Conservation (phyloP, 352 stramenopile species). For the Phytopythium ostracodes region DNA sequence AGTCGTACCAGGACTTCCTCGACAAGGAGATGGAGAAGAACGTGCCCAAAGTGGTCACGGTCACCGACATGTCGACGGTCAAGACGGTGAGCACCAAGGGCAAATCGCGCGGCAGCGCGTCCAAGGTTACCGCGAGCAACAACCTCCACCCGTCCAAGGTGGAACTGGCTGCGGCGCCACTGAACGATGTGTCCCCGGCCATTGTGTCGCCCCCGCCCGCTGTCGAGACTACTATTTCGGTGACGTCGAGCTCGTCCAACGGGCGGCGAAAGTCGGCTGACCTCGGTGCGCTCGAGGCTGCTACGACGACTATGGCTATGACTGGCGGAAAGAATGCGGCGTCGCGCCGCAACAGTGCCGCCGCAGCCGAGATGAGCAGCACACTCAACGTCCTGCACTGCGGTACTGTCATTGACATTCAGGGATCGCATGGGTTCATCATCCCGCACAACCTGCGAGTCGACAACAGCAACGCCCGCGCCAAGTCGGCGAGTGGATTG, state of each 20-base stretch:
- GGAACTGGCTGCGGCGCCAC: constrained; percentile 17
- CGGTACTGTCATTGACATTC: constrained; percentile 73
- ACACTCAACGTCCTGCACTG: constrained; percentile 72
- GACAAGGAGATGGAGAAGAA: constrained; percentile 50
- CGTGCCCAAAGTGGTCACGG: constrained; percentile 37
- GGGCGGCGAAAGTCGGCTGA: constrained; percentile 26
- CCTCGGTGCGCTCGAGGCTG: constrained; percentile 26
- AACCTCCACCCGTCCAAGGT: constrained; percentile 10
- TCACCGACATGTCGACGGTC: constrained; percentile 41
- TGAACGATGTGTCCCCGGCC: constrained; percentile 43
- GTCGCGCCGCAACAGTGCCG: constrained; percentile 11
- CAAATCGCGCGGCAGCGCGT: constrained; percentile 12
- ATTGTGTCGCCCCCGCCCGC: constrained; percentile 17
- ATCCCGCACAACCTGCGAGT: constrained; percentile 65
- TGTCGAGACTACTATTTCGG: constrained; percentile 3
- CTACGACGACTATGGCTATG: constrained; percentile 7
- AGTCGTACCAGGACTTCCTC: constrained; percentile 54
- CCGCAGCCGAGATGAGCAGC: constrained; percentile 30
- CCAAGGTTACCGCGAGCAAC: constrained; percentile 12
- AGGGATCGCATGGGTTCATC: constrained; percentile 70
- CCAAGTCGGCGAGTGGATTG: constrained; percentile 9
- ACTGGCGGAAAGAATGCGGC: neutral
- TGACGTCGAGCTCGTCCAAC: neutral
- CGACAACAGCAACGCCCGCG: constrained; percentile 25
- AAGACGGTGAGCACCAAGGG: constrained; percentile 17